Percentiles rank a stretch among this genome's conserved stretches.
Conservation (phyloP, 805 yeast genomes). For the Ogataea ganodermae region DNA sequence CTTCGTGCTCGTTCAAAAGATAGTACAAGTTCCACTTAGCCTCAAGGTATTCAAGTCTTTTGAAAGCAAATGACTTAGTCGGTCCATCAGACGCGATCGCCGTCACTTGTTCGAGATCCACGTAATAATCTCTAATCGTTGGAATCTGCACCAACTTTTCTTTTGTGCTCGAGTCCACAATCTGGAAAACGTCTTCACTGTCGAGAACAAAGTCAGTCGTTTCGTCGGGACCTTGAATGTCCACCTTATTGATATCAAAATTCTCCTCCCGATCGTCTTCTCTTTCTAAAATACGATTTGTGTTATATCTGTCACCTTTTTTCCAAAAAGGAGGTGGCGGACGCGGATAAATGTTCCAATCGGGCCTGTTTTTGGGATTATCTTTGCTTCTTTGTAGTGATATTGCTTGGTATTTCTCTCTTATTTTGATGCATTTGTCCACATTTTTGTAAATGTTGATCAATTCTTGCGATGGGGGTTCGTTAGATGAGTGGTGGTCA, state of each 20-base stretch:
- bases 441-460: conserved; percentile 64
- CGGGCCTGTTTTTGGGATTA: conserved; percentile 78
- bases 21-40: conserved; percentile 95
- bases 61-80: conserved; percentile 91
- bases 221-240: conserved; percentile 52
- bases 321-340: conserved; percentile 93
- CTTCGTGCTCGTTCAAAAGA: conserved; percentile 88
- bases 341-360: conserved; percentile 85
- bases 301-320: conserved; percentile 32
- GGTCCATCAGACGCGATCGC: conserved; percentile 91
- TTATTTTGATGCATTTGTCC: conserved; percentile 64
- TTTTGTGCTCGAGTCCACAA: conserved; percentile 28
- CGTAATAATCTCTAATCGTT: conserved; percentile 79
- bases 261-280: conserved; percentile 43
- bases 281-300: conserved; percentile 21
- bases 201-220: conserved; percentile 48
- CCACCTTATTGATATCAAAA: conserved; percentile 59
- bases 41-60: conserved; percentile 89
- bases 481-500: conserved; percentile 51
- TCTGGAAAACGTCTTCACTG: conserved; percentile 68
- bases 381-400: conserved; percentile 73
- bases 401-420: conserved; percentile 70
- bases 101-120: conserved; percentile 76
- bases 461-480: conserved; percentile 67
- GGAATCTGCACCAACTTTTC: conserved; percentile 66